These are phyloP conservation scores for Cymbopogon flexuosus DNA, from an alignment of 202 grass and related monocot genomes.

Conservation along the genomic window DNA sequence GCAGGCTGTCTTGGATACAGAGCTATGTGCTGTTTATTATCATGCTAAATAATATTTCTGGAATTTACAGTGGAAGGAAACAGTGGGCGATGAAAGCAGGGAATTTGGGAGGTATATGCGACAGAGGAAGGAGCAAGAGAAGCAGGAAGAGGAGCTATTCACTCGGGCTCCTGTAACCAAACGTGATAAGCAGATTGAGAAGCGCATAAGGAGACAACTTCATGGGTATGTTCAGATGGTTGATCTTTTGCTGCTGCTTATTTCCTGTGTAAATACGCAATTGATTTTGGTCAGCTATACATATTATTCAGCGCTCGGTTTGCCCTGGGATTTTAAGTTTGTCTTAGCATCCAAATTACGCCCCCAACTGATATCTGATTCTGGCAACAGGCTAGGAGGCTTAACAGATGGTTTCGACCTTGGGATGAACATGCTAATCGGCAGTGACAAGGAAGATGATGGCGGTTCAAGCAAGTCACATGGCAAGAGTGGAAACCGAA, in stretches of 20 bases:
- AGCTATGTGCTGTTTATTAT: conserved; percentile 16
- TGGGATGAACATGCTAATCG: conserved; percentile 42
- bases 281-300: background rate
- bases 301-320: background rate
- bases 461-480: conserved; percentile 1
- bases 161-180: conserved; percentile 59
- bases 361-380: background rate
- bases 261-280: background rate
- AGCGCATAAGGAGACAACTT: conserved; percentile 55
- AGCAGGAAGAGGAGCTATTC: conserved; percentile 76
- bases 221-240: conserved; percentile 52
- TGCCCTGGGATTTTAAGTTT: background rate
- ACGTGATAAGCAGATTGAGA: conserved; percentile 60
- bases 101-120: conserved; percentile 45
- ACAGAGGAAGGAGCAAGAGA: conserved; percentile 60
- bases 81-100: conserved; percentile 45
- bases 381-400: conserved; percentile 26
- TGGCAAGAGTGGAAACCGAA: conserved; percentile 8
- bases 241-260: background rate
- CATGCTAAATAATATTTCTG: background rate
- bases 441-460: conserved; percentile 29
- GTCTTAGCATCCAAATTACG: background rate
- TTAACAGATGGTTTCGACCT: conserved; percentile 36
- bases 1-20: background rate
- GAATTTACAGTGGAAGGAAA: conserved; percentile 51